Percentiles rank a stretch among this genome's conserved stretches.
Evolutionary conservation across 2,329 filamentous ascomycete genomes (phyloP).

Genomic region (Grosmannia huntii): DNA sequence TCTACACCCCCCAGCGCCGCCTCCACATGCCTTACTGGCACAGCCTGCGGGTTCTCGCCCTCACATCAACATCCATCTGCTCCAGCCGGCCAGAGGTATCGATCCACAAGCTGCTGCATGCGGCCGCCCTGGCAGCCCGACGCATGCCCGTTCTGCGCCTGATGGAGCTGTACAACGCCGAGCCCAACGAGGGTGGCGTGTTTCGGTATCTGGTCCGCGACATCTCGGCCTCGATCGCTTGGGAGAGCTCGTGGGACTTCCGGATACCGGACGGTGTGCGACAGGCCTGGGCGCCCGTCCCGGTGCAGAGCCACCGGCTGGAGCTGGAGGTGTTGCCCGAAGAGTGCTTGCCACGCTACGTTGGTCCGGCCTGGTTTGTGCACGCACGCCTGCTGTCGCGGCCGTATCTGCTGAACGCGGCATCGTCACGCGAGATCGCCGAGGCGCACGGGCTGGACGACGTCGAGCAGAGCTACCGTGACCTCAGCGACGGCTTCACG

Average conservation of each 20-base stretch:
- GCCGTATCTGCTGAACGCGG: background rate
- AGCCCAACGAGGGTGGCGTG: constrained; percentile 12
- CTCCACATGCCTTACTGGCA: constrained; percentile 12
- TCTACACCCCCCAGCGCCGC: constrained; percentile 5
- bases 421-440: background rate
- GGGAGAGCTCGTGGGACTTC: constrained; percentile 12
- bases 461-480: background rate
- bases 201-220: constrained; percentile 15
- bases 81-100: constrained; percentile 10
- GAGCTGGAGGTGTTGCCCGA: background rate
- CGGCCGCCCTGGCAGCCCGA: constrained; percentile 13
- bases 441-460: background rate
- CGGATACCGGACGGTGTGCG: constrained; percentile 1
- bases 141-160: constrained; percentile 16
- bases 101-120: constrained; percentile 14
- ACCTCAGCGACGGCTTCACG: background rate
- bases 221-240: constrained; percentile 7
- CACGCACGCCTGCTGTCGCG: background rate
- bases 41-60: constrained; percentile 13
- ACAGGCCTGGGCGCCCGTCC: constrained; percentile 5
- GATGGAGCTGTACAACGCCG: constrained; percentile 18
- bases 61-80: constrained; percentile 15
- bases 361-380: background rate
- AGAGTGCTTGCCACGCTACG: background rate
- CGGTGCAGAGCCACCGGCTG: background rate